phyloP scores from a whole-genome alignment of 2,329 filamentous ascomycete species.

The Pseudogymnoascus sp. region DNA sequence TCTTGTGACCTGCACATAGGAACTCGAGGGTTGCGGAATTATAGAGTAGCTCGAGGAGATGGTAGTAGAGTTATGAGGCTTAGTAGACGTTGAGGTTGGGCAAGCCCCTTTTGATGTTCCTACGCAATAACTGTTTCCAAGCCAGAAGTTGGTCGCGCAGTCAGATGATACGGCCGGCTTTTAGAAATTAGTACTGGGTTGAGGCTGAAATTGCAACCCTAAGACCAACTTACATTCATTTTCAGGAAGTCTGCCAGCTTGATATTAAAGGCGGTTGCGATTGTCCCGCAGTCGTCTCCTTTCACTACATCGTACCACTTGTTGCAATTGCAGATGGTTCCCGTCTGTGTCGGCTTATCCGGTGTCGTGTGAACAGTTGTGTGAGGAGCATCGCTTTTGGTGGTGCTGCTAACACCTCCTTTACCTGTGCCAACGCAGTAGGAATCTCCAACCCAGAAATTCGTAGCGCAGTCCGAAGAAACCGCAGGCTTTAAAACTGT shows the following conservation, averaged over 20 bases:
- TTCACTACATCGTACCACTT: slow-evolving; percentile 9
- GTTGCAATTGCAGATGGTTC: slow-evolving; percentile 11
- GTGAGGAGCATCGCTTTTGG: slow-evolving; percentile 1
- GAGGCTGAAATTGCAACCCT: not conserved
- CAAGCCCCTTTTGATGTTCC: slow-evolving; percentile 14
- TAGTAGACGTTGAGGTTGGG: slow-evolving; percentile 15
- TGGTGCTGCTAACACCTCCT: slow-evolving; percentile 1
- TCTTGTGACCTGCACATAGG: not conserved
- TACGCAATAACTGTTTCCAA: slow-evolving; percentile 25
- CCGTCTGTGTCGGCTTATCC: not conserved
- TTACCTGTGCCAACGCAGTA: slow-evolving; percentile 25
- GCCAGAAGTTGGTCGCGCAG: slow-evolving; percentile 26
- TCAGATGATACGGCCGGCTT: slow-evolving; percentile 25
- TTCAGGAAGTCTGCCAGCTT: slow-evolving; percentile 8
- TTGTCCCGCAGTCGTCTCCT: slow-evolving; percentile 10
- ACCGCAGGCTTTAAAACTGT: not conserved
- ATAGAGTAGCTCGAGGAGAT: slow-evolving; percentile 8
- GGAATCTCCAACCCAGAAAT: slow-evolving; percentile 23
- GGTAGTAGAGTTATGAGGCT: slow-evolving; percentile 12
- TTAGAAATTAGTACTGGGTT: slow-evolving; percentile 15
- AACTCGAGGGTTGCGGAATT: slow-evolving; percentile 12
- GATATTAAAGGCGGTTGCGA: slow-evolving; percentile 4
- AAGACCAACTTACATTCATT: not conserved
- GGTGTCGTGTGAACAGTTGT: slow-evolving; percentile 2
- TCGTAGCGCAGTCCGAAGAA: slow-evolving; percentile 21